phyloP scores from a whole-genome alignment of 768 basidiomycete species.

The Naganishia vaughanmartiniae region DNA sequence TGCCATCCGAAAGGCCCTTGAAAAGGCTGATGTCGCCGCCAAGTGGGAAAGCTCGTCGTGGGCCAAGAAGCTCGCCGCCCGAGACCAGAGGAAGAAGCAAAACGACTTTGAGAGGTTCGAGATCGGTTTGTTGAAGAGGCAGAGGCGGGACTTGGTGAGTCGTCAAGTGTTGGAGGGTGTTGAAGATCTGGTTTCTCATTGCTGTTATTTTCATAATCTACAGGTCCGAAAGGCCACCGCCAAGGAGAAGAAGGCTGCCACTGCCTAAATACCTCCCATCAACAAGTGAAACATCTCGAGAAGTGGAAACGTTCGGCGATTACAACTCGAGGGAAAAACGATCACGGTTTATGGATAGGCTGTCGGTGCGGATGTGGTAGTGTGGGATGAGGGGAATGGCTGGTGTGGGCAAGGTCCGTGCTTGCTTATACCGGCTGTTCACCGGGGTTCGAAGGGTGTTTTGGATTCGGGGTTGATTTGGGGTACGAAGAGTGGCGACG shows the following conservation, averaged over 20 bases:
- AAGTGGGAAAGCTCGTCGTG: conserved; percentile 87
- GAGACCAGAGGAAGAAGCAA: conserved; percentile 68
- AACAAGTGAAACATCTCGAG: conserved; percentile 7
- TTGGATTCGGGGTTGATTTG: neutral
- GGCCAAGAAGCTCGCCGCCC: conserved; percentile 79
- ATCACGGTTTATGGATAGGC: neutral
- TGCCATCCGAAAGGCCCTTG: conserved; percentile 76
- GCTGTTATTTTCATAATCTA: neutral
- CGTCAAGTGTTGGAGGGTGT: neutral
- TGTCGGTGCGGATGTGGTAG: neutral
- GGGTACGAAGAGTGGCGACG: neutral
- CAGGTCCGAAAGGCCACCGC: conserved; percentile 52
- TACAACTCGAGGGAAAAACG: neutral
- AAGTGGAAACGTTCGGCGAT: conserved; percentile 9
- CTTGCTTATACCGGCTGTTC: conserved; percentile 5
- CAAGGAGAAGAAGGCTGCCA: conserved; percentile 53
- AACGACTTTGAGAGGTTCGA: conserved; percentile 91
- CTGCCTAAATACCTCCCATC: conserved; percentile 41
- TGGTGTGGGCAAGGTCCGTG: neutral
- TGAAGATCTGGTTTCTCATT: neutral
- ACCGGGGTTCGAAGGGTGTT: conserved; percentile 10
- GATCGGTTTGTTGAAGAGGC: conserved; percentile 85
- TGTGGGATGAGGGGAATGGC: neutral
- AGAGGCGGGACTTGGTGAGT: conserved; percentile 62
- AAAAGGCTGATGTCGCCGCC: conserved; percentile 75